phyloP scores from a whole-genome alignment of 73 alveolate genomes.

The Tetrahymena malaccensis region DNA sequence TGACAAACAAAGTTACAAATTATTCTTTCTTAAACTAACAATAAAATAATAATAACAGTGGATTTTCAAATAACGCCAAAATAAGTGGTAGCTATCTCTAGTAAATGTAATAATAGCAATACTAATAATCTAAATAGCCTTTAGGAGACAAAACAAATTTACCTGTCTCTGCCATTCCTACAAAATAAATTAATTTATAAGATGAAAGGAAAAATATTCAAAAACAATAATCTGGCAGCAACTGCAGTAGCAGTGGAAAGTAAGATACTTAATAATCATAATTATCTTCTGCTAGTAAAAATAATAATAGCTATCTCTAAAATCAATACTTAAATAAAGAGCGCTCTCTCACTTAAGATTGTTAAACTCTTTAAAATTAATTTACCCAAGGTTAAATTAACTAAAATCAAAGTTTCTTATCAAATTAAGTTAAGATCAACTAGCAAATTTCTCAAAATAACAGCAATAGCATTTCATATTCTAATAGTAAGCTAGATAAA shows the following conservation, averaged over 20 bases:
- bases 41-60: neutral
- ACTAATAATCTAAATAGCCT: neutral
- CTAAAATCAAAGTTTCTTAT: neutral
- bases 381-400: neutral
- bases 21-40: neutral
- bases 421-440: neutral
- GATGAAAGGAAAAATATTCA: neutral
- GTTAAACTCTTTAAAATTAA: neutral
- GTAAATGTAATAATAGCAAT: neutral
- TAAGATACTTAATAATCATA: neutral
- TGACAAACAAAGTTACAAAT: neutral
- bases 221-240: neutral
- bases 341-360: neutral
- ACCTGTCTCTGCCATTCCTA: neutral
- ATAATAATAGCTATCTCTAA: neutral
- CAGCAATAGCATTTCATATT: neutral
- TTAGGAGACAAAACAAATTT: neutral
- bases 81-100: neutral
- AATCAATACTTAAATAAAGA: neutral
- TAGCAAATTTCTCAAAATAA: neutral
- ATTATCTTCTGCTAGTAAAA: neutral
- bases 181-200: neutral
- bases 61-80: neutral
- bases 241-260: neutral
- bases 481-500: neutral